phyloP scores from a whole-genome alignment of 2,329 filamentous ascomycete species.

The Fusarium sp. region DNA sequence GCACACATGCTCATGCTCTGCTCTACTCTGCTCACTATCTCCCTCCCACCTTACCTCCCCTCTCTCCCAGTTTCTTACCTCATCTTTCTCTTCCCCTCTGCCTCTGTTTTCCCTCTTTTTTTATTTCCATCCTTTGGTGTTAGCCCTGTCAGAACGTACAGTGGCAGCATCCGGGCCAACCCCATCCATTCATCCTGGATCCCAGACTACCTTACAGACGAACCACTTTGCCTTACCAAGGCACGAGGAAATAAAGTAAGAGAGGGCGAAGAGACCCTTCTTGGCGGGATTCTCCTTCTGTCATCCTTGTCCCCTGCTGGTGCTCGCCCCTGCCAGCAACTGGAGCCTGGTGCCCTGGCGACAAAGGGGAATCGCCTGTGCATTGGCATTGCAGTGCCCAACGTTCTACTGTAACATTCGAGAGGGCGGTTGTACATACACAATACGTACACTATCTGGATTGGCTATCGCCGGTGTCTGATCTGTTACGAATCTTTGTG shows the following conservation, averaged over 20 bases:
- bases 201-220: slow-evolving; percentile 8
- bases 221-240: slow-evolving; percentile 14
- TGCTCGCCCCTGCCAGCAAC: slow-evolving; percentile 42
- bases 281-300: slow-evolving; percentile 39
- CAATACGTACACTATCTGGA: slow-evolving; percentile 31
- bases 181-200: slow-evolving; percentile 4
- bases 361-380: slow-evolving; percentile 46
- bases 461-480: slow-evolving; percentile 32
- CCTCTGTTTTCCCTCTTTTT: slow-evolving; percentile 20
- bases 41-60: slow-evolving; percentile 11
- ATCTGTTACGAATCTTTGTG: slow-evolving; percentile 29
- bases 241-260: slow-evolving; percentile 23
- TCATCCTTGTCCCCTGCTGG: slow-evolving; percentile 40
- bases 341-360: slow-evolving; percentile 46
- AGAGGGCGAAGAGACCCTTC: slow-evolving; percentile 34
- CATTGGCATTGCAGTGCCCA: slow-evolving; percentile 25
- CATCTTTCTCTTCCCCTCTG: slow-evolving; percentile 25
- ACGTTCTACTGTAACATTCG: slow-evolving; percentile 31
- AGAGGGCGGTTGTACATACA: slow-evolving; percentile 32
- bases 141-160: slow-evolving; percentile 21
- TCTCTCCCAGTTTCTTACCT: slow-evolving; percentile 23
- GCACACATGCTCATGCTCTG: slow-evolving; percentile 22
- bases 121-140: slow-evolving; percentile 9
- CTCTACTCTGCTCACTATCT: slow-evolving; percentile 5
- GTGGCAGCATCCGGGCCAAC: slow-evolving; percentile 11